Evolutionary conservation across 371 early-diverging fungal genomes (phyloP), one percentile per base, ranked within the genome.

Genomic region (Mucor plumbeus): DNA sequence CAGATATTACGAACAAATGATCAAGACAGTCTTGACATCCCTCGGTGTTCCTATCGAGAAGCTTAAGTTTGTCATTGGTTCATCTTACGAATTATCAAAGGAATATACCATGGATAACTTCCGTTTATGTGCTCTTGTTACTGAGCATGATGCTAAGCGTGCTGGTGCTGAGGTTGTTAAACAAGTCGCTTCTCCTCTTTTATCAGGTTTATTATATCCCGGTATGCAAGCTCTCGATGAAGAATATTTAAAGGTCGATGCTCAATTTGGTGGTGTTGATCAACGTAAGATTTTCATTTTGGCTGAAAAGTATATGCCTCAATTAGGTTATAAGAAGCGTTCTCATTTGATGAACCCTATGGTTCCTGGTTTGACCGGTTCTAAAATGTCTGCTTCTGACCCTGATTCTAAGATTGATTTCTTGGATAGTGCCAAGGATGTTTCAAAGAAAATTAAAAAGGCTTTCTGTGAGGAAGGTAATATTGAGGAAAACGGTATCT

Each of bases 81-180:
- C 96, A 36, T 81, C 78, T 61, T 99, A 92, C 87, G 96, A 99
- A 81, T 84, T 96, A 57, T 86, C 90, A 14, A 76, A 85, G 44
- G 90, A 97, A 80, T 99, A 97, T 84, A 87, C 91, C 40, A 90
- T 99, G 87, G 99, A 99, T 79, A 91, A 93, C 83, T 96, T 97
- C 86, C 91, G 92, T 69, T 85, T 99, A 38, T 83, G 92, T 61
- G 92, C 98, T 31, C 78, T 91, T 59, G 91, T 97, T 1, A 95
- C 97, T 5, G 97, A 95, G 75, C 97, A 94, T 73, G 99, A 99
- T 81, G 97, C 99, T 64, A 97, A 96, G 74, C 97, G 97, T 83
- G 99, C 99, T n/a, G 99, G 99, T 70, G 92, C 99, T 38, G 97
- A 99, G 76, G 99, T 99, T 8, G 99, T 99, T 57, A 99, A 99